Conservation (phyloP, 179 eudicot species). For the Beta corolliflora region DNA sequence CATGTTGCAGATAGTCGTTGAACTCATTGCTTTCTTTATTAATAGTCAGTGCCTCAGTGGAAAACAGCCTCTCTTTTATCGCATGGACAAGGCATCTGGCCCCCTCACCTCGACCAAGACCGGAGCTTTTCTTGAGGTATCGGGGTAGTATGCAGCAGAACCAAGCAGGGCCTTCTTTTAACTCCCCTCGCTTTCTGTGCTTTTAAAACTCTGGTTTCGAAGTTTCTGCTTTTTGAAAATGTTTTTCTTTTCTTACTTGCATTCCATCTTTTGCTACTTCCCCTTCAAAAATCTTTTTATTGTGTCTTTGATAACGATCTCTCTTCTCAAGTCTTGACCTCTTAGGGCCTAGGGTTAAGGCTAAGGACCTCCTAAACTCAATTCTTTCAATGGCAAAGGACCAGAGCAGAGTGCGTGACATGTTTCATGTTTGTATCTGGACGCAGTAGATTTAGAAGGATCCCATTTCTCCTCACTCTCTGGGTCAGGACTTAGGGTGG, state of each 20-base stretch:
- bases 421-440: neutral
- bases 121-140: neutral
- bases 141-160: neutral
- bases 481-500: neutral
- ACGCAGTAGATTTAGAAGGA: neutral
- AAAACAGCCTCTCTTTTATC: neutral
- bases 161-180: neutral
- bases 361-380: neutral
- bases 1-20: neutral
- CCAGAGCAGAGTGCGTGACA: neutral
- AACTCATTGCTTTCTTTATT: neutral
- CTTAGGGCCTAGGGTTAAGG: neutral
- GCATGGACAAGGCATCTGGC: neutral
- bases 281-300: neutral
- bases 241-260: neutral
- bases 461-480: neutral
- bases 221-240: neutral
- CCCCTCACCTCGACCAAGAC: neutral
- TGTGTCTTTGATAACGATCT: neutral
- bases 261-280: neutral
- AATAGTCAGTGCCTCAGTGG: neutral
- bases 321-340: neutral
- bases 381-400: neutral
- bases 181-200: neutral
- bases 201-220: neutral